Evolutionary conservation across 1,139 yeast genomes (phyloP).

Genomic region (Debaryomyces nepalensis): DNA sequence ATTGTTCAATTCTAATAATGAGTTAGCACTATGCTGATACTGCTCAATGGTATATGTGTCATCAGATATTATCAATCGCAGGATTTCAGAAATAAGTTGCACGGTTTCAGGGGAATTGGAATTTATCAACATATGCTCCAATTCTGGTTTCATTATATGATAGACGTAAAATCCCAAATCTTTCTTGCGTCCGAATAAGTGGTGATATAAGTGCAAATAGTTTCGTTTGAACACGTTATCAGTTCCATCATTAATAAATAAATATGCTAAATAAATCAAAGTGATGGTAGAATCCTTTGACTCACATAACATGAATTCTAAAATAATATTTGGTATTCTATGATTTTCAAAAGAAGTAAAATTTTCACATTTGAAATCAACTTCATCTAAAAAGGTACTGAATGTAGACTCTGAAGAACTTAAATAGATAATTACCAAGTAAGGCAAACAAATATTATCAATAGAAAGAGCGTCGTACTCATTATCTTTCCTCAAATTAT

Average conservation of each 20-base stretch:
- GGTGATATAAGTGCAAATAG: slow-evolving; percentile 54
- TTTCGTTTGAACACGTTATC: slow-evolving; percentile 52
- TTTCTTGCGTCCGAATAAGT: slow-evolving; percentile 42
- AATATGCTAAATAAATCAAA: slow-evolving; percentile 56
- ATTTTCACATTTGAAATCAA: slow-evolving; percentile 41
- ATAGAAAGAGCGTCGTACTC: slow-evolving; percentile 14
- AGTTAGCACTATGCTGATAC: slow-evolving; percentile 21
- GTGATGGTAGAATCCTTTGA: slow-evolving; percentile 49
- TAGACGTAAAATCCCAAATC: slow-evolving; percentile 50
- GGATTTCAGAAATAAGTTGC: slow-evolving; percentile 34
- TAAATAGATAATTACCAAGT: slow-evolving; percentile 61
- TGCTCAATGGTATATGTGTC: slow-evolving; percentile 25
- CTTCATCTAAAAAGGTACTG: slow-evolving; percentile 45
- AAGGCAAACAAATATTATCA: slow-evolving; percentile 37
- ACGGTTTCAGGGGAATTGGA: slow-evolving; percentile 36
- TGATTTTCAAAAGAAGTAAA: slow-evolving; percentile 33
- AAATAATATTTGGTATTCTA: slow-evolving; percentile 51
- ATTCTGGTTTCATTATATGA: slow-evolving; percentile 43
- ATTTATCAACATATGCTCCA: slow-evolving; percentile 42
- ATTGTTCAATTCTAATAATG: slow-evolving; percentile 21
- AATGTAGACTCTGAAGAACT: slow-evolving; percentile 55
- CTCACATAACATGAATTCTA: slow-evolving; percentile 53
- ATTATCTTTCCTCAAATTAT: slow-evolving; percentile 18
- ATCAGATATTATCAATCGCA: slow-evolving; percentile 28
- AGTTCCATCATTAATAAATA: slow-evolving; percentile 53